Evolutionary conservation across 129 eudicot genomes (phyloP), one percentile per base, ranked within the genome.

Genomic region (Scalesia atractyloides): DNA sequence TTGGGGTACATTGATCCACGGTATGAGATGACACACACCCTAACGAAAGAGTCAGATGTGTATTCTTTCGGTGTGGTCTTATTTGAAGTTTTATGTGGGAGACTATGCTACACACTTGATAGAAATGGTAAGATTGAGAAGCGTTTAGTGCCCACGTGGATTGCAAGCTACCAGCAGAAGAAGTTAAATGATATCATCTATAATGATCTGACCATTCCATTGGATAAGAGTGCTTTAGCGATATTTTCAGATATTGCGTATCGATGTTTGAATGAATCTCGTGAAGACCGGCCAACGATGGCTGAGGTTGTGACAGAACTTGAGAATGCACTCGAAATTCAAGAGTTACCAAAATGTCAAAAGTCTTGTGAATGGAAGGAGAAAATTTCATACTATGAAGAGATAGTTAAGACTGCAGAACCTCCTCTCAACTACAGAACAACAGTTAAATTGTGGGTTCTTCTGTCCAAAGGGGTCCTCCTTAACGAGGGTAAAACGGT

Each of bases 41-140:
- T 73, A 47, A 61, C 50, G 0, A 73, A 73, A 61, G 77, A 73
- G 77, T 73, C 77, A 0, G 77, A 47, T 12, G 46, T 58, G 9
- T 59, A 72, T 33, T 72, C 68, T 44, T 72, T 39, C 1, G 58
- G 68, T 2, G 68, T 72, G 18, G 47, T 46, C 14, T 43, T 72
- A 46, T 58, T 59, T 16, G 47, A 72, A 59, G 66, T 56, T 3
- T 19, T 70, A 3, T 54, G 65, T 7, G 75, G 75, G 20, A 70
- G 9, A 39, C 18, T 70, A 18, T 70, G 75, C 53, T 70, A 1
- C 12, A 64, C 64, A 12, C 9, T n/a, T n/a, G n/a, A 5, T 6
- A 7, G 0, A 4, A 1, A 61, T 73, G n/a, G 36, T 10, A 1
- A 0, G 2, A 2, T 44, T 53, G 18, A 7, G 17, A 11, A 57